These are phyloP conservation scores for Scleroderma bovista DNA, from an alignment of 768 basidiomycete species.

Conservation along the genomic window DNA sequence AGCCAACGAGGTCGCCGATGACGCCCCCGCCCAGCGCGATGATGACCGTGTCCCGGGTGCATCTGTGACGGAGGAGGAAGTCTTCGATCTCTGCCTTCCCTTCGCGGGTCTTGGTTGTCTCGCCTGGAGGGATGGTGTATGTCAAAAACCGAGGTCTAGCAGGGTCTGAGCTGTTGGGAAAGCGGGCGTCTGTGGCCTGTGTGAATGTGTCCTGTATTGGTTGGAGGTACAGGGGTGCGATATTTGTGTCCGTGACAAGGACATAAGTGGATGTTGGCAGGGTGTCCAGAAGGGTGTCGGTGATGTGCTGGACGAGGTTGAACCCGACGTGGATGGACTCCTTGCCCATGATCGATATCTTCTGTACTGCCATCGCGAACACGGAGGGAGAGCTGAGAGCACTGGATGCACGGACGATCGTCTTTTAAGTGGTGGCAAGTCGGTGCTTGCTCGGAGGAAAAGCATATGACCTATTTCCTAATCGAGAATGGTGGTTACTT, in stretches of 20 bases:
- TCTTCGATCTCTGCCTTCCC: conserved; percentile 95
- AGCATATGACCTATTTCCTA: not conserved
- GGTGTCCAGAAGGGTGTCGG: conserved; percentile 58
- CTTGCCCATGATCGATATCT: conserved; percentile 78
- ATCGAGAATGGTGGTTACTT: not conserved
- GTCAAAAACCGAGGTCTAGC: conserved; percentile 63
- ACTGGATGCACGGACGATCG: not conserved
- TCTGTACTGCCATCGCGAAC: conserved; percentile 22
- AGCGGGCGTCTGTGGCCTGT: conserved; percentile 24
- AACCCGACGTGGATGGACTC: conserved; percentile 93
- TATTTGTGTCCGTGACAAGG: conserved; percentile 87
- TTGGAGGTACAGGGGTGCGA: conserved; percentile 74
- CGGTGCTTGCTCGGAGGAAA: conserved; percentile 1
- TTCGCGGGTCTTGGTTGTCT: conserved; percentile 85
- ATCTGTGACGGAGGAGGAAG: conserved; percentile 79
- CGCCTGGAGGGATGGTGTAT: conserved; percentile 82
- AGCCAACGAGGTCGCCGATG: conserved; percentile 94
- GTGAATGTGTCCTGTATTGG: conserved; percentile 65
- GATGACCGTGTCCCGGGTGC: conserved; percentile 90
- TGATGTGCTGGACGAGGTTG: conserved; percentile 85
- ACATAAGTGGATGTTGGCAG: conserved; percentile 84
- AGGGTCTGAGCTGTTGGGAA: conserved; percentile 11
- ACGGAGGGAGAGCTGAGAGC: not conserved
- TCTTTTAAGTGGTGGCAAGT: not conserved
- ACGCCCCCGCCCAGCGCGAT: conserved; percentile 96